Evolutionary conservation across 208 protist species (phyloP).

Genomic region (Wallacemonas sp.): DNA sequence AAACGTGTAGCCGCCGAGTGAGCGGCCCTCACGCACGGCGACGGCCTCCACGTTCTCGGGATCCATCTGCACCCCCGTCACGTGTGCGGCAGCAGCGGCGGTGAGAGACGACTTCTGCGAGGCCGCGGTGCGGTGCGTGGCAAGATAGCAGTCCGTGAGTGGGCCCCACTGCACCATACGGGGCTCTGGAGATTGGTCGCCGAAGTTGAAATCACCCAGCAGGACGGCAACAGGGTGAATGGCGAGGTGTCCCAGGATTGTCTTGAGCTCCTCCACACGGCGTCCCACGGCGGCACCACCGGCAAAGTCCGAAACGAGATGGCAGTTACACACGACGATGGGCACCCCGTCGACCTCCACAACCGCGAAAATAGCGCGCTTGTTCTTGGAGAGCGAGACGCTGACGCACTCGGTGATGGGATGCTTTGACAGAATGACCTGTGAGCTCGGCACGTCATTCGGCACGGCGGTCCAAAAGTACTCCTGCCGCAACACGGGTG

Average conservation of each 20-base stretch:
- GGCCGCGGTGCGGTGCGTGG: too few relatives aligned
- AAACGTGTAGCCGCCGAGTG: conserved; percentile 18
- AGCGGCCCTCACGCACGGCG: background rate
- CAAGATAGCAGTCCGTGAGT: background rate
- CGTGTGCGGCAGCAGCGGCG: background rate
- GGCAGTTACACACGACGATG: conserved; percentile 12
- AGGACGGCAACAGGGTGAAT: conserved; percentile 4
- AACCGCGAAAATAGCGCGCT: conserved; percentile 15
- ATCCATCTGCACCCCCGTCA: conserved; percentile 1
- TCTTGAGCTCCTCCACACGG: conserved; percentile 10
- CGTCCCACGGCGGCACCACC: background rate
- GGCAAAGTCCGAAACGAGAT: conserved; percentile 15
- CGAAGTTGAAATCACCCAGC: conserved; percentile 19
- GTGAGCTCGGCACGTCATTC: conserved; percentile 10
- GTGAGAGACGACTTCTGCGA: too few relatives aligned
- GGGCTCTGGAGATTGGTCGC: conserved; percentile 8
- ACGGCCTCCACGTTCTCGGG: background rate
- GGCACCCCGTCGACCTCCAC: background rate
- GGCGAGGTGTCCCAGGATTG: background rate
- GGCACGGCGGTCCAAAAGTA: conserved; percentile 20
- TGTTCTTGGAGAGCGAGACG: conserved; percentile 3
- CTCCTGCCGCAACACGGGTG: background rate
- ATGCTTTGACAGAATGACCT: conserved; percentile 10
- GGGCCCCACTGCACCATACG: background rate
- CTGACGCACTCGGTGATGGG: conserved; percentile 16